Conservation (phyloP, 805 yeast genomes). For the Ogataea pilisensis region DNA sequence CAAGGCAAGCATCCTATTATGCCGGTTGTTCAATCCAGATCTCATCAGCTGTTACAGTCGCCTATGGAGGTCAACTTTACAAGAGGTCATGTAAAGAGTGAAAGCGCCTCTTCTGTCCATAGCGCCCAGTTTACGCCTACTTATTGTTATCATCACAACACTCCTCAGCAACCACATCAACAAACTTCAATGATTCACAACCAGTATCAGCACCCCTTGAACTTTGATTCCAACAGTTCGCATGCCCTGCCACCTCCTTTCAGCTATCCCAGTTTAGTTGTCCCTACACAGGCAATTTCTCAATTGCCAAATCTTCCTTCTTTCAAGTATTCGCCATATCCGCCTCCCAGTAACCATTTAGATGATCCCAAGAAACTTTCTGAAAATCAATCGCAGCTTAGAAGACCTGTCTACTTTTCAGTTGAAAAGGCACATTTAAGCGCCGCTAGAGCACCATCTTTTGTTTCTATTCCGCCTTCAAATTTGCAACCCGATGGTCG, state of each 20-base stretch:
- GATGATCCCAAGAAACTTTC: conserved; percentile 1
- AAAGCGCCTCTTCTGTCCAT: conserved; percentile 6
- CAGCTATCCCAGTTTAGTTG: neutral
- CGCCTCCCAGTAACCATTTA: neutral
- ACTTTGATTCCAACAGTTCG: conserved; percentile 2
- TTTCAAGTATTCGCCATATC: neutral
- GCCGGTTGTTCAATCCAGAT: neutral
- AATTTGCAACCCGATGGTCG: neutral
- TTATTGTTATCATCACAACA: conserved; percentile 5
- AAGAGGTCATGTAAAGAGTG: conserved; percentile 11
- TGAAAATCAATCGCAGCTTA: neutral
- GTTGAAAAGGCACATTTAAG: no score
- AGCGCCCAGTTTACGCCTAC: conserved; percentile 4
- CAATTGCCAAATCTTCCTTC: neutral
- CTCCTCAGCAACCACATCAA: no score
- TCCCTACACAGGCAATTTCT: neutral
- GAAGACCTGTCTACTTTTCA: neutral
- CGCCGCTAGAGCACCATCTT: neutral
- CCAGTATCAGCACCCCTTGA: conserved; percentile 5
- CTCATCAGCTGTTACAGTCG: conserved; percentile 4
- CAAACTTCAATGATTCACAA: neutral
- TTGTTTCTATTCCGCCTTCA: neutral
- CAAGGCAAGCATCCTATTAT: neutral
- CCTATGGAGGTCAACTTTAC: conserved; percentile 5
- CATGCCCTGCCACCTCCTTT: conserved; percentile 7